Percentiles rank a stretch among this genome's conserved stretches.
These are phyloP conservation scores for Aphanomyces astaci DNA, from an alignment of 352 stramenopile genomes.

Conservation along the genomic window DNA sequence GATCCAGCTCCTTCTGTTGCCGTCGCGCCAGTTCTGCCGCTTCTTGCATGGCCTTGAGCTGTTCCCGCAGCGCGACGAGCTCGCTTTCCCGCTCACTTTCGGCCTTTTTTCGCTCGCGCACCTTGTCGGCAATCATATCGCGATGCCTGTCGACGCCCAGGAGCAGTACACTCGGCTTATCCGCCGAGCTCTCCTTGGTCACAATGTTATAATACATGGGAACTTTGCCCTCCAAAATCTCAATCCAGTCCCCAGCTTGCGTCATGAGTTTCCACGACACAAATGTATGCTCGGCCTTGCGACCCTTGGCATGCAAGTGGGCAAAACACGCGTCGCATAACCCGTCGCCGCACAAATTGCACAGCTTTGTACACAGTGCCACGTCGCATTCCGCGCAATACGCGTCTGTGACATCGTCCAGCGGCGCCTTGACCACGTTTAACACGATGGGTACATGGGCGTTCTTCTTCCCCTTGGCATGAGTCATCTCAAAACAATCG, in stretches of 20 bases:
- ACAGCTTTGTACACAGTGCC: constrained; percentile 35
- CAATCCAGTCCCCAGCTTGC: constrained; percentile 58
- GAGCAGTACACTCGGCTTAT: constrained; percentile 43
- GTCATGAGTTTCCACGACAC: constrained; percentile 44
- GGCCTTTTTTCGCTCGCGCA: constrained; percentile 43
- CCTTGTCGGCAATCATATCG: constrained; percentile 41
- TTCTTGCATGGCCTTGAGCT: constrained; percentile 38
- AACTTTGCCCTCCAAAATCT: constrained; percentile 46
- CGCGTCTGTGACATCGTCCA: constrained; percentile 40
- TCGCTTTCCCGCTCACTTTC: constrained; percentile 55
- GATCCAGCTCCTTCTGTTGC: background rate
- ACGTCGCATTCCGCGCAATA: constrained; percentile 71
- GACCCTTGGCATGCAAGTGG: constrained; percentile 42
- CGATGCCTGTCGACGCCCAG: constrained; percentile 48
- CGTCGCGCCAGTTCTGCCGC: constrained; percentile 30
- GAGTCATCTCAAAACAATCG: constrained; percentile 39
- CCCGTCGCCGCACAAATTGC: constrained; percentile 70
- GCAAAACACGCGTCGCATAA: constrained; percentile 62
- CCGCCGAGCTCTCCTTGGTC: constrained; percentile 61
- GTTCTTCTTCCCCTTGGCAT: constrained; percentile 30
- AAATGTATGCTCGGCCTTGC: constrained; percentile 55
- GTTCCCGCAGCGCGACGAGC: constrained; percentile 55
- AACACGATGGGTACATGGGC: constrained; percentile 36
- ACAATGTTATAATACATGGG: constrained; percentile 69
- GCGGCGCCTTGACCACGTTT: constrained; percentile 49